Percentiles rank a stretch among this genome's conserved stretches.
These are phyloP conservation scores for Magnusiomyces paraingens DNA, from an alignment of 1,139 yeast genomes.

Conservation along the genomic window DNA sequence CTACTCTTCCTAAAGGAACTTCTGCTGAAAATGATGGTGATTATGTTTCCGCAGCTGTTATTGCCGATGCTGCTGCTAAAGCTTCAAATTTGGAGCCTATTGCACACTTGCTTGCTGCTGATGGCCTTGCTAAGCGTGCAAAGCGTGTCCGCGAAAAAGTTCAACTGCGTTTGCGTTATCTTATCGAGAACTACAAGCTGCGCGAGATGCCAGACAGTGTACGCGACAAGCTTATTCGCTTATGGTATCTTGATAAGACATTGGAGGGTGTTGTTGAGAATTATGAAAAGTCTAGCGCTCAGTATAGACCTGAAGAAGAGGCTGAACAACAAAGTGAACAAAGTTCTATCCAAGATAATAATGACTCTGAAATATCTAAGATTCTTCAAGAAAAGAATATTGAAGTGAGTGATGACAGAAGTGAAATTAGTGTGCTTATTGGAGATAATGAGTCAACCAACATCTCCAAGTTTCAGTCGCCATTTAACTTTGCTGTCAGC, in stretches of 20 bases:
- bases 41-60: not conserved
- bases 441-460: too few species aligned
- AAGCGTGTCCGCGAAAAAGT: slow-evolving; percentile 26
- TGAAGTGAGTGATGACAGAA: too few species aligned
- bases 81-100: slow-evolving; percentile 5
- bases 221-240: slow-evolving; percentile 25
- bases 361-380: too few species aligned
- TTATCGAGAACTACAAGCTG: slow-evolving; percentile 20
- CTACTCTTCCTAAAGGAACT: not conserved
- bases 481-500: too few species aligned
- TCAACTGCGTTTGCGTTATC: slow-evolving; percentile 24
- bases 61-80: slow-evolving; percentile 1
- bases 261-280: slow-evolving; percentile 28
- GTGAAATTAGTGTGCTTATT: too few species aligned
- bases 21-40: not conserved
- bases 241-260: slow-evolving; percentile 32
- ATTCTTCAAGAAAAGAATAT: too few species aligned
- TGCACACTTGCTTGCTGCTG: slow-evolving; percentile 18
- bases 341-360: not conserved
- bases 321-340: not conserved
- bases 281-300: slow-evolving; percentile 18
- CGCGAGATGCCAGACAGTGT: slow-evolving; percentile 3
- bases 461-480: too few species aligned
- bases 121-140: slow-evolving; percentile 27
- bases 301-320: slow-evolving; percentile 6